These are phyloP conservation scores for carrot (Daucus carota) DNA, from an alignment of 129 eudicot genomes.

Conservation along the genomic window DNA sequence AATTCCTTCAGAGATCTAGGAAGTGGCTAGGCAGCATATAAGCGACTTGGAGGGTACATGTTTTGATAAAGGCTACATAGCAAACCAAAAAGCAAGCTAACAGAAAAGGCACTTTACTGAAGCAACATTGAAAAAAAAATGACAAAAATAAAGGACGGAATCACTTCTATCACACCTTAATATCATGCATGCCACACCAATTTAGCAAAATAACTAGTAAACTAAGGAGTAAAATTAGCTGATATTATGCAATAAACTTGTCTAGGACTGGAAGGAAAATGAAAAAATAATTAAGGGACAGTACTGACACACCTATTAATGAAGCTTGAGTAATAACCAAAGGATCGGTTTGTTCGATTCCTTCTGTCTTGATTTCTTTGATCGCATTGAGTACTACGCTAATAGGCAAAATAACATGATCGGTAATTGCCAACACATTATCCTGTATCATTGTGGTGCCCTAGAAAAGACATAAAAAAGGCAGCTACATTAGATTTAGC, in stretches of 20 bases:
- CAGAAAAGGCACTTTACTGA: neutral
- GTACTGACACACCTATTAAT: conserved; percentile 30
- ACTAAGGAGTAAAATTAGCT: neutral
- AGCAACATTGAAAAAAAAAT: neutral
- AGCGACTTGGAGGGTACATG: neutral
- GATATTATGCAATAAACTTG: neutral
- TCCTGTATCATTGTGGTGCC: conserved; percentile 26
- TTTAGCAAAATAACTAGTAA: neutral
- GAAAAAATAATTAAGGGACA: neutral
- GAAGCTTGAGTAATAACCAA: conserved; percentile 59
- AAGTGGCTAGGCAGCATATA: neutral
- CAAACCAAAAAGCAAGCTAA: neutral
- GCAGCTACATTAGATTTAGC: neutral
- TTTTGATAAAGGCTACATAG: too few relatives aligned
- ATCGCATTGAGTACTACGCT: conserved; percentile 34
- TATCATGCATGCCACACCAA: neutral
- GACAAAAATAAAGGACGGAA: neutral
- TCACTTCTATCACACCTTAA: neutral
- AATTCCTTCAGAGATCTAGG: neutral
- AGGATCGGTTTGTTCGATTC: conserved; percentile 35
- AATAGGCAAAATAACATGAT: conserved; percentile 37
- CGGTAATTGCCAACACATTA: conserved; percentile 45
- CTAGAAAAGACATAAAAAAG: conserved; percentile 15
- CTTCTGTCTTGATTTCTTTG: conserved; percentile 35
- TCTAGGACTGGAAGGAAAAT: neutral